Evolutionary conservation across 306 rosid species (phyloP), one percentile per base, ranked within the genome.

Genomic region (Pyrus betulifolia): DNA sequence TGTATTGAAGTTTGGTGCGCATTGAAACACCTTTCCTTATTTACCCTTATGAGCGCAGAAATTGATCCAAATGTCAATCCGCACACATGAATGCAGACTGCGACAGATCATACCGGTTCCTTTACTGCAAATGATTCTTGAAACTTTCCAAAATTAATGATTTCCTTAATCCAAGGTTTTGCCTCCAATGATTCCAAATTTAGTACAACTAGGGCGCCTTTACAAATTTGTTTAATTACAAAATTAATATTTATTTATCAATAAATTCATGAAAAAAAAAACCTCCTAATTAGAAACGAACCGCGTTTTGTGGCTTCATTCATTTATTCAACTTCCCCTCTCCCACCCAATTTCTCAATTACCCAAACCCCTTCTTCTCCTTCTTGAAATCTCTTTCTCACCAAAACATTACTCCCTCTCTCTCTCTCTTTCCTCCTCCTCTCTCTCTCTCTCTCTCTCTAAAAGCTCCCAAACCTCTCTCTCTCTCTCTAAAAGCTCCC

Each of bases 381-480:
- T 58, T 69, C 82, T 83, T 79, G 87, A 84, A 77, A 89, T 89
- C 91, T 69, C 85, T 78, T 70, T 81, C 62, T 71, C 74, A 68
- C 78, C 77, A 67, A 67, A 71, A 67, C 70, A 27, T 31, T 74
- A 44, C 67, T 42, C 71, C 4, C 35, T 44, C 69, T n/a, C 62
- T n/a, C n/a, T n/a, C n/a, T 45, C 10, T 38, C 42, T 38, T 2
- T 38, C 35, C 27, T 33, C 38, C 8, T 5, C 8, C 69, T n/a
- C 62, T 45, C 10, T 38, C 42, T 38, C 42, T 38, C 57, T n/a
- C n/a, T n/a, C n/a, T n/a, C n/a, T n/a, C n/a, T n/a, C n/a, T n/a
- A n/a, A n/a, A n/a, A n/a, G n/a, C n/a, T n/a, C n/a, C n/a, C n/a
- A n/a, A n/a, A n/a, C n/a, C n/a, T n/a, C n/a, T n/a, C n/a, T 58